Evolutionary conservation across 169 alveolate genomes (phyloP).

Genomic region (Neospora caninum): DNA sequence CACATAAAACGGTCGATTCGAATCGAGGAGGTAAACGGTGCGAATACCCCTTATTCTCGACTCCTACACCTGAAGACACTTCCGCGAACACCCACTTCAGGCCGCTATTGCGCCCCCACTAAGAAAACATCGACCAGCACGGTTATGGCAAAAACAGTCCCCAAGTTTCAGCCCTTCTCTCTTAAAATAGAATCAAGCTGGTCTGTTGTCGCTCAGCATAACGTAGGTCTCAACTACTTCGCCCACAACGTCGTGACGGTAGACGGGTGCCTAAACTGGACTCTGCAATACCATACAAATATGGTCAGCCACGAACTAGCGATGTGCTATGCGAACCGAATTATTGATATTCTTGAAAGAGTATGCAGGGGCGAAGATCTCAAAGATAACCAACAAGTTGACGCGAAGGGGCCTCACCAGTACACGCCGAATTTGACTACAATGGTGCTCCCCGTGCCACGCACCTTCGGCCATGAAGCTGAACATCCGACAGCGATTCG

Average conservation of each 20-base stretch:
- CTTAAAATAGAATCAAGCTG: conserved; percentile 55
- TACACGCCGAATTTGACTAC: too few species aligned
- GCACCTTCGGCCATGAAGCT: too few species aligned
- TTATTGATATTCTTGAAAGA: conserved; percentile 43
- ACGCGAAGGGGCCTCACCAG: too few species aligned
- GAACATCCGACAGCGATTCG: too few species aligned
- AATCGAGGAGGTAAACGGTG: neutral
- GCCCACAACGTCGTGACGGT: conserved; percentile 79
- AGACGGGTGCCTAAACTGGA: conserved; percentile 73
- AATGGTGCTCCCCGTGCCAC: too few species aligned
- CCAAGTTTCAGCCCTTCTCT: conserved; percentile 43
- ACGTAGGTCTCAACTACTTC: conserved; percentile 72
- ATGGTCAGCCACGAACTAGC: conserved; percentile 72
- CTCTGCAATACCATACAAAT: conserved; percentile 77
- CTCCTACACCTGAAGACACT: neutral
- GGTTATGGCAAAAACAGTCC: neutral
- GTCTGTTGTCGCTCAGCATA: conserved; percentile 64
- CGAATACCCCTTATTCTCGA: neutral
- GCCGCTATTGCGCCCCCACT: neutral
- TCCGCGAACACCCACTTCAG: neutral
- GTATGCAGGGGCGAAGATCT: neutral
- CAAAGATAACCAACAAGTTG: neutral
- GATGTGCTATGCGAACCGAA: conserved; percentile 68
- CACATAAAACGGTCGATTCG: neutral
- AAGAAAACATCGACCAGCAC: neutral